Conservation (phyloP, 768 basidiomycete genomes). For the Cystobasidiopsis lactophilus region DNA sequence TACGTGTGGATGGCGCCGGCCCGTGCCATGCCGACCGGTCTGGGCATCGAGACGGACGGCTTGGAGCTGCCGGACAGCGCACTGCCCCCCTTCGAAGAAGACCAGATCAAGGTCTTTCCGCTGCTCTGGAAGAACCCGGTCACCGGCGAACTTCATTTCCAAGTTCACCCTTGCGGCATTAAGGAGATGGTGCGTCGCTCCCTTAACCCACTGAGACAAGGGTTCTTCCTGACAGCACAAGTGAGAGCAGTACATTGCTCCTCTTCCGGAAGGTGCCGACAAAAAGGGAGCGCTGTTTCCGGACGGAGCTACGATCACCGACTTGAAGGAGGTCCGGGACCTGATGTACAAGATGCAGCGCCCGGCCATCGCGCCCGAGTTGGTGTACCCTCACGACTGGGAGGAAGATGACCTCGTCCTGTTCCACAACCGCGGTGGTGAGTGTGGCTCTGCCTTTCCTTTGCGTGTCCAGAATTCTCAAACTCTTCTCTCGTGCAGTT, state of each 20-base stretch:
- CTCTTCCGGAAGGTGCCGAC: conserved; percentile 30
- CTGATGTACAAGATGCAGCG: conserved; percentile 68
- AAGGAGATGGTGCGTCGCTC: neutral
- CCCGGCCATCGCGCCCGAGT: conserved; percentile 53
- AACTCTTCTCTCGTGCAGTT: too few species aligned
- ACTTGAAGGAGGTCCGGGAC: conserved; percentile 47
- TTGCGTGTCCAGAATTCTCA: too few species aligned
- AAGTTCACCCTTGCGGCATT: conserved; percentile 43
- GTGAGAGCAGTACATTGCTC: too few species aligned
- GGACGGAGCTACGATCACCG: conserved; percentile 52
- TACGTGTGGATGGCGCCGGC: conserved; percentile 79
- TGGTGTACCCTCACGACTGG: conserved; percentile 83
- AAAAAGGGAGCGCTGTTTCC: conserved; percentile 50
- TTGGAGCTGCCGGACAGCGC: conserved; percentile 43
- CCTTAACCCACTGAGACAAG: conserved; percentile 13
- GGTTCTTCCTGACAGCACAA: too few species aligned
- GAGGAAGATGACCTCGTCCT: conserved; percentile 49
- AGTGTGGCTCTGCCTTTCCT: too few species aligned
- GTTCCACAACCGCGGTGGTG: conserved; percentile 72
- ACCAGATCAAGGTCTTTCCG: conserved; percentile 36
- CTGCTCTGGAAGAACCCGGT: conserved; percentile 76
- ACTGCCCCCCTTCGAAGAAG: conserved; percentile 63
- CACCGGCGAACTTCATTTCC: conserved; percentile 59
- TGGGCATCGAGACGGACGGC: conserved; percentile 61
- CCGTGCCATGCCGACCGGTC: conserved; percentile 47